Evolutionary conservation across 129 eudicot genomes (phyloP).

Genomic region (Smallanthus sonchifolius): DNA sequence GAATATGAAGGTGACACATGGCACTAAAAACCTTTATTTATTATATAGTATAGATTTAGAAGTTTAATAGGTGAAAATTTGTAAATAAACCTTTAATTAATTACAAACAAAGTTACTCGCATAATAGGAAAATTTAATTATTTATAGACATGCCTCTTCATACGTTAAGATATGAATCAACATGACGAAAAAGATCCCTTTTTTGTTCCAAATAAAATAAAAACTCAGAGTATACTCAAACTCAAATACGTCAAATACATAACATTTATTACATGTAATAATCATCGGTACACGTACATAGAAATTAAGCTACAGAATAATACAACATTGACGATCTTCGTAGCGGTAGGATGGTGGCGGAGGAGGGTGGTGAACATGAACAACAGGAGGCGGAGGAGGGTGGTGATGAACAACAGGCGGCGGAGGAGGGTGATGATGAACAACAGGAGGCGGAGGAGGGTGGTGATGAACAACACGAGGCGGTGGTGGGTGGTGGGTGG

Average conservation of each 20-base stretch:
- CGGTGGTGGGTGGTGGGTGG: background rate
- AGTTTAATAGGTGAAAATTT: too few relatives aligned
- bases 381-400: background rate
- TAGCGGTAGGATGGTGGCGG: slow-evolving; percentile 2
- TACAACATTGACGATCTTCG: slow-evolving; percentile 15
- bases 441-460: background rate
- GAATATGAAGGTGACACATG: too few relatives aligned
- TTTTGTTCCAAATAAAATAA: too few relatives aligned
- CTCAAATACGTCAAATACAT: background rate
- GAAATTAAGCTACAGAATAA: background rate
- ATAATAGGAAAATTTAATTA: too few relatives aligned
- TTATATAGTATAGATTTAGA: too few relatives aligned
- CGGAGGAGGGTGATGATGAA: background rate
- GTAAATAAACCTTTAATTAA: too few relatives aligned
- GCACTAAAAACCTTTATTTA: too few relatives aligned
- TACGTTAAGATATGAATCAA: background rate
- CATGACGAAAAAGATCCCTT: too few relatives aligned
- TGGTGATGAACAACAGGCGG: background rate
- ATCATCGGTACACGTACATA: background rate
- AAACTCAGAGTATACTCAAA: background rate
- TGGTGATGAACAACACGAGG: background rate
- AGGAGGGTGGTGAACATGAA: background rate
- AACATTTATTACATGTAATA: background rate
- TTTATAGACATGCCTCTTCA: background rate
- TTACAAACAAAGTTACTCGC: too few relatives aligned